phyloP scores from a whole-genome alignment of 164 flowering plant genomes.

The Echeveria elegans region DNA sequence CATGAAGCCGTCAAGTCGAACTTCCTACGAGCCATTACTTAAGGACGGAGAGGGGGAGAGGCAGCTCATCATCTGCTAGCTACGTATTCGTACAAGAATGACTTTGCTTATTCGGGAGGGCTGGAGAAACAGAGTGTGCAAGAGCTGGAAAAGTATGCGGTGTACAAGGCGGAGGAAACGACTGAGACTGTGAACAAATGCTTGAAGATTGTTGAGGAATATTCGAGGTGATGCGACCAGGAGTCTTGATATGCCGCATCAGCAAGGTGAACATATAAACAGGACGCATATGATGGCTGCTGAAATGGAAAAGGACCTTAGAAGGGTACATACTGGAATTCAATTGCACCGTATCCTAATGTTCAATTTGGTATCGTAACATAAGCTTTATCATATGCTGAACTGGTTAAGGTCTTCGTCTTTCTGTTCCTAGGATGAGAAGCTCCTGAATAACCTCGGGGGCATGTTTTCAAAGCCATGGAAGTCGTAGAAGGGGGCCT shows the following conservation, averaged over 20 bases:
- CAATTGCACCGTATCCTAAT: too few species aligned
- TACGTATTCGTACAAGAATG: neutral
- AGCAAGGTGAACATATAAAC: too few species aligned
- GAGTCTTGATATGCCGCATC: neutral
- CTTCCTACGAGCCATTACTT: neutral
- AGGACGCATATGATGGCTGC: slow-evolving; percentile 6
- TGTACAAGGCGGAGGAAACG: neutral
- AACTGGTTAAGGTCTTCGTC: too few species aligned
- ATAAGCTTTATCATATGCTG: too few species aligned
- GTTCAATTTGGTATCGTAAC: too few species aligned
- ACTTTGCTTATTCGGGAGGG: neutral
- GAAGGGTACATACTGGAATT: too few species aligned
- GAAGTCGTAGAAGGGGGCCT: too few species aligned
- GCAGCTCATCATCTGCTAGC: too few species aligned
- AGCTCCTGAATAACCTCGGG: too few species aligned
- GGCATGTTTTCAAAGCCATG: slow-evolving; percentile 59
- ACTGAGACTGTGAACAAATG: slow-evolving; percentile 4
- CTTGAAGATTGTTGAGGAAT: too few species aligned
- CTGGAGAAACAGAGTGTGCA: slow-evolving; percentile 3
- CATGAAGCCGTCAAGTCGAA: slow-evolving; percentile 1
- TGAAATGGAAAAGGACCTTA: slow-evolving; percentile 2
- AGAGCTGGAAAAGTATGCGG: too few species aligned
- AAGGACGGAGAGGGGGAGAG: too few species aligned
- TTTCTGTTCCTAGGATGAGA: slow-evolving; percentile 48
- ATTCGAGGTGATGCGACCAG: slow-evolving; percentile 3